Base-by-base conservation (phyloP, 768 basidiomycete genomes). In the Porphyrellus cyaneotinctus region DNA sequence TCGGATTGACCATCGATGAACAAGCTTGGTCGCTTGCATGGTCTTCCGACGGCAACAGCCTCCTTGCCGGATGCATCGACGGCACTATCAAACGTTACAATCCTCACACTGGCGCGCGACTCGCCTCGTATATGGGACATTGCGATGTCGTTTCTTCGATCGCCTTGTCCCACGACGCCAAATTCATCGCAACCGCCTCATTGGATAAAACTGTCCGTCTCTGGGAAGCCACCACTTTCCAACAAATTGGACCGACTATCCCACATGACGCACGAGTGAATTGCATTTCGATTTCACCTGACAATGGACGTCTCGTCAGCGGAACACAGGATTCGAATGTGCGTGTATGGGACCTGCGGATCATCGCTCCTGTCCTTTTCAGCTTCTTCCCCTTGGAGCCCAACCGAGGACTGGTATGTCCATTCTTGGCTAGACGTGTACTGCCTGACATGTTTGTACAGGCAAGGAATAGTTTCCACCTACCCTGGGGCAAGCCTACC, bases 151-250 rank as follows among this genome's bases (percentile, higher is more conserved):
- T 69, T 38, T 58, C 20, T 18, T 61, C 56, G 3, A 63, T 69
- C 18, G 43, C n/a, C 0, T 14, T 64, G 28, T 67, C 65, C 11
- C 58, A 47, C 24, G 46, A 53, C 14, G 37, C 45, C 26, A 57
- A 49, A 10, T 66, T 64, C 35, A 12, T 69, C 30, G 67, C 57
- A 5, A 69, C 67, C 8, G 67, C 58, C 1, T 70, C 67, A 5
- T 54, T 46, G 57, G 68, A 69, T 20, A 61, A 45, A 20, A 70
- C 67, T 2, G 51, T 67, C 20, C 57, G 68, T 37, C 47, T 70
- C 24, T 70, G 67, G 65, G 63, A 66, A 36, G 48, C 52, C 0
- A 37, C 20, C 20, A 58, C 64, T 2, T 52, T 58, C 20, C 54
- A 57, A 20, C 64, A 54, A 43, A 28, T 60, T 6, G 61, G 56